These are phyloP conservation scores for Pleurostoma richardsiae DNA, from an alignment of 2,329 filamentous ascomycete species.

Conservation along the genomic window DNA sequence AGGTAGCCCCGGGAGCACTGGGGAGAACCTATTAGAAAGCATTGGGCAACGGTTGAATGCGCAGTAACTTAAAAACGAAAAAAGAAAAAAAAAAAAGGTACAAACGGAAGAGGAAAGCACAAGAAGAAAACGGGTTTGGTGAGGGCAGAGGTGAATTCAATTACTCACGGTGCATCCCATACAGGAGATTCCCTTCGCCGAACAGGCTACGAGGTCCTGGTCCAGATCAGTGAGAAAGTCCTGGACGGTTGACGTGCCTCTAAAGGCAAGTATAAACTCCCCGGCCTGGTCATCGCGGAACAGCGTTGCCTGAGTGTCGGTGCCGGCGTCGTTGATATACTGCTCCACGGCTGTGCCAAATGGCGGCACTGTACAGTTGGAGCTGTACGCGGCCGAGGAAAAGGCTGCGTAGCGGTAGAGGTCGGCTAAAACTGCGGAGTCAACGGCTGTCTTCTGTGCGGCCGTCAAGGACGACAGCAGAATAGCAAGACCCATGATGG, in stretches of 20 bases:
- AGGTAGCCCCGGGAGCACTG: constrained; percentile 3
- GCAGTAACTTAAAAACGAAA: no score
- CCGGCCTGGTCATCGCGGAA: constrained; percentile 4
- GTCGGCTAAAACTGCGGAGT: no score
- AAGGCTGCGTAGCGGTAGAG: constrained; percentile 4
- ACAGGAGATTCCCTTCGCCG: neutral
- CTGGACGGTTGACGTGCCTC: constrained; percentile 1
- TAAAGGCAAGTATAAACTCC: constrained; percentile 8
- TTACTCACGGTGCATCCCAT: neutral
- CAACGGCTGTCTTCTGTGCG: no score
- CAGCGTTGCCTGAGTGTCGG: constrained; percentile 4
- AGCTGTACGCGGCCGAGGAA: constrained; percentile 4
- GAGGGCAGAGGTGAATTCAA: no score
- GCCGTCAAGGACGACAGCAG: no score
- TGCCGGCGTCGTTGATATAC: neutral
- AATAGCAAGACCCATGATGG: no score
- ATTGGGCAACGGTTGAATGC: no score
- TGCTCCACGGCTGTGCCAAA: constrained; percentile 1
- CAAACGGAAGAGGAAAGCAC: no score
- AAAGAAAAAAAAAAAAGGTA: no score
- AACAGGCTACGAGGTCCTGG: neutral
- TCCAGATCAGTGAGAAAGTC: constrained; percentile 3
- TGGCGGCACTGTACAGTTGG: constrained; percentile 2
- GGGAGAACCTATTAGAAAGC: no score
- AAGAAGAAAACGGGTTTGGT: no score